Conservation (phyloP, 169 alveolate genomes). For the Plasmodium ovale region DNA sequence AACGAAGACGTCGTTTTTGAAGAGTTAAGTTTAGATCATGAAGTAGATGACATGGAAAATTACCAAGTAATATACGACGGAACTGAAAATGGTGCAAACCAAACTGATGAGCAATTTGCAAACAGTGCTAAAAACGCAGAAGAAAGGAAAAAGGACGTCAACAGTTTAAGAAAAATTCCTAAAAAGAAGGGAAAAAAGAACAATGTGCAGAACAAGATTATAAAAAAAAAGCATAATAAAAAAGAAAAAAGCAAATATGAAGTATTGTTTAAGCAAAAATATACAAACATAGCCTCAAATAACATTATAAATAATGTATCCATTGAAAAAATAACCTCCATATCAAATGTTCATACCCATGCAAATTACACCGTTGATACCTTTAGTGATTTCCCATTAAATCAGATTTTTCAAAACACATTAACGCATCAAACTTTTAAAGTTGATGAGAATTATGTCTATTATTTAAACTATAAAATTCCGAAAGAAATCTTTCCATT, state of each 20-base stretch:
- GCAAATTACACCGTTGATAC: slow-evolving; percentile 68
- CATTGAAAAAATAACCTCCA: slow-evolving; percentile 63
- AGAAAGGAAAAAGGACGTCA: not conserved
- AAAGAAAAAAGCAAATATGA: slow-evolving; percentile 73
- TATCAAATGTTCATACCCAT: slow-evolving; percentile 45
- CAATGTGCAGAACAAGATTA: slow-evolving; percentile 9
- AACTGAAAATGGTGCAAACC: slow-evolving; percentile 1
- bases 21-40: slow-evolving; percentile 23
- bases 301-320: slow-evolving; percentile 47
- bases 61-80: slow-evolving; percentile 42
- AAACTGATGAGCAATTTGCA: not conserved
- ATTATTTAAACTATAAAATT: slow-evolving; percentile 54
- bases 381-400: slow-evolving; percentile 28
- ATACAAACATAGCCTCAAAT: slow-evolving; percentile 40
- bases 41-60: slow-evolving; percentile 17
- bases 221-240: slow-evolving; percentile 66
- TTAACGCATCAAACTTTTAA: slow-evolving; percentile 42
- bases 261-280: slow-evolving; percentile 68
- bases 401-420: slow-evolving; percentile 32
- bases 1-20: slow-evolving; percentile 39
- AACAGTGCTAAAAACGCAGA: not conserved
- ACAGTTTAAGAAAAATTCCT: not conserved
- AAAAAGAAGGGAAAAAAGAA: slow-evolving; percentile 9
- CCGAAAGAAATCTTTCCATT: slow-evolving; percentile 71
- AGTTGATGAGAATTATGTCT: slow-evolving; percentile 68